Base-by-base conservation (phyloP, 768 basidiomycete species). In the Lactarius psammicola region DNA sequence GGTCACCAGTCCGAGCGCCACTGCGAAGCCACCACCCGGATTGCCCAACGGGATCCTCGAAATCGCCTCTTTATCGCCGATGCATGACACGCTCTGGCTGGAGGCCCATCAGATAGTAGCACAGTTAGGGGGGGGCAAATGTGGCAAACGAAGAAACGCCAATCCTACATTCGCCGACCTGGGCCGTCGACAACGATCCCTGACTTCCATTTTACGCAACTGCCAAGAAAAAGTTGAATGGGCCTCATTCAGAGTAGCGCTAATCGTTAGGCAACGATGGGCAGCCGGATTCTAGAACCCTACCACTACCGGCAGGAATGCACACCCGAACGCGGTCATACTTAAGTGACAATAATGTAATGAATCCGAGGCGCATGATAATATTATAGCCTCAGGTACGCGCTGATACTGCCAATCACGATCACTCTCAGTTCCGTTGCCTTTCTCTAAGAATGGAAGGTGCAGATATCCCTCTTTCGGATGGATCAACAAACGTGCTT, bases 391-490 rank as follows among this genome's bases (percentile, higher is more conserved):
- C 28, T 54, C 38, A 59, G 61, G 61, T 38, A 63, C 66, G 51
- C 65, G 42, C 51, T 40, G 38, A 55, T 42, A 18, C 51, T 44
- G 56, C 31, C n/a, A 31, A 66, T 83, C 78, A 82, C 81, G 36
- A 82, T 72, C 33, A 82, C 72, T 23, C 54, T 59, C 72, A 31
- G 70, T 72, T 44, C 72, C 72, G 70, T 80, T 80, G 79, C 81
- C 80, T 60, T 78, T 79, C 68, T 81, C 81, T 6, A 84, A 75
- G 0, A 85, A 74, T 7, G 82, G 83, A 3, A 85, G 75, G 74
- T 84, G 84, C 83, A 68, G 84, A 81, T 51, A n/a, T n/a, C 20
- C 18, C 44, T 10, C n/a, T 10, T 46, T 46, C 44, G n/a, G 44
- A 23, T 46, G 44, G 44, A 46, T 46, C 44, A 46, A 23, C 44